Evolutionary conservation across 148 eudicot genomes (phyloP).

Genomic region (Chenopodium formosanum): DNA sequence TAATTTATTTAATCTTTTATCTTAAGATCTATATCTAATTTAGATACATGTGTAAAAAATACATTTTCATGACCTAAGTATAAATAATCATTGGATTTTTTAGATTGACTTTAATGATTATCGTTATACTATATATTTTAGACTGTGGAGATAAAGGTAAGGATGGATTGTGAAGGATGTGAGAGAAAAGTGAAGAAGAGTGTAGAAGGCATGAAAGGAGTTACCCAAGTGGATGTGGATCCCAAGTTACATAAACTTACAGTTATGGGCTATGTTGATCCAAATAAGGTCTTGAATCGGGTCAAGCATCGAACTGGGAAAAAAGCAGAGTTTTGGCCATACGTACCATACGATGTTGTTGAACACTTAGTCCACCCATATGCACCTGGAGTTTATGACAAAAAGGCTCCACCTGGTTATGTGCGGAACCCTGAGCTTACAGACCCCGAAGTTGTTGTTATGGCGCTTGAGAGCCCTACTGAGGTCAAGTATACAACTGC

Average conservation of each 20-base stretch:
- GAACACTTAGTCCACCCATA: constrained; percentile 47
- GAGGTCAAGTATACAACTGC: constrained; percentile 55
- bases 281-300: constrained; percentile 45
- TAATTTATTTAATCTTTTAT: too few species aligned
- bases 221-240: constrained; percentile 39
- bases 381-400: constrained; percentile 52
- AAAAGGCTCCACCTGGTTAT: constrained; percentile 60
- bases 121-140: background rate
- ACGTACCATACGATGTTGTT: constrained; percentile 53
- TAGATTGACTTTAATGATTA: background rate
- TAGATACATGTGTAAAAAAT: too few species aligned
- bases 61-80: background rate
- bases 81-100: background rate
- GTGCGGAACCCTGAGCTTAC: constrained; percentile 40
- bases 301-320: constrained; percentile 53
- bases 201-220: constrained; percentile 66
- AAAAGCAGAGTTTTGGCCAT: constrained; percentile 55
- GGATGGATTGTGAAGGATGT: constrained; percentile 64
- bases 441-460: constrained; percentile 26
- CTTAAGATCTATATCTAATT: too few species aligned
- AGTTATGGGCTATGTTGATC: constrained; percentile 53
- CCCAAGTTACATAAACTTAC: constrained; percentile 50
- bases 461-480: constrained; percentile 46
- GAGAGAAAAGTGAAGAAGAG: constrained; percentile 51
- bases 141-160: constrained; percentile 63